phyloP scores from a whole-genome alignment of 495 filamentous ascomycete genomes.

The Aspergillus biplanus region DNA sequence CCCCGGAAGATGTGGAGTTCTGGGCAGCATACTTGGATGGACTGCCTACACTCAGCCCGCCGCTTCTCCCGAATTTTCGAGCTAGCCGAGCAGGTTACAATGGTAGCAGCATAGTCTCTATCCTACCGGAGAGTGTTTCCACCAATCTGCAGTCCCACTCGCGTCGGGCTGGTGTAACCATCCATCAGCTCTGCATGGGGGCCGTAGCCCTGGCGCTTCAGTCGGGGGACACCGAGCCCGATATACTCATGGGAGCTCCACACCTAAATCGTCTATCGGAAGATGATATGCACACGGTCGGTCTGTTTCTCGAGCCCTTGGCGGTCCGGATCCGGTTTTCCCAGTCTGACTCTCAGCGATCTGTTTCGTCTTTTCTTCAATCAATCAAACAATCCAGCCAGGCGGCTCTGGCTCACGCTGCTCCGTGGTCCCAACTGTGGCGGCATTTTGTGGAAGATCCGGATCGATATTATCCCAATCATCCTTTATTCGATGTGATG shows the following conservation, averaged over 20 bases:
- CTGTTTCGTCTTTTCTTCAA: conserved; percentile 17
- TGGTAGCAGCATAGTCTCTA: neutral
- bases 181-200: conserved; percentile 35
- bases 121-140: neutral
- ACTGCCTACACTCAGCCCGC: neutral
- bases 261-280: conserved; percentile 30
- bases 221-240: conserved; percentile 1
- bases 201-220: conserved; percentile 31
- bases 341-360: neutral
- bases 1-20: neutral
- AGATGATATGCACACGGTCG: conserved; percentile 32
- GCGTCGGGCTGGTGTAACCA: conserved; percentile 23
- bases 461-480: conserved; percentile 23
- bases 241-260: conserved; percentile 34
- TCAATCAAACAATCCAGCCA: conserved; percentile 24
- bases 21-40: conserved; percentile 2
- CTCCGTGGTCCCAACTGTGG: conserved; percentile 31
- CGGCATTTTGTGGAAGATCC: conserved; percentile 22
- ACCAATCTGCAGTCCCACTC: neutral
- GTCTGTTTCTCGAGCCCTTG: conserved; percentile 39
- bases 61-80: neutral
- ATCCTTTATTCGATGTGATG: conserved; percentile 37
- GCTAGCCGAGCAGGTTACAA: neutral
- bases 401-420: conserved; percentile 28
- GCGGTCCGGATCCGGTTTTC: conserved; percentile 32